A percentile compares a stretch with the other conserved stretches of the same genome.
Conservation (phyloP, 805 yeast species). For the Saturnispora hagleri region DNA sequence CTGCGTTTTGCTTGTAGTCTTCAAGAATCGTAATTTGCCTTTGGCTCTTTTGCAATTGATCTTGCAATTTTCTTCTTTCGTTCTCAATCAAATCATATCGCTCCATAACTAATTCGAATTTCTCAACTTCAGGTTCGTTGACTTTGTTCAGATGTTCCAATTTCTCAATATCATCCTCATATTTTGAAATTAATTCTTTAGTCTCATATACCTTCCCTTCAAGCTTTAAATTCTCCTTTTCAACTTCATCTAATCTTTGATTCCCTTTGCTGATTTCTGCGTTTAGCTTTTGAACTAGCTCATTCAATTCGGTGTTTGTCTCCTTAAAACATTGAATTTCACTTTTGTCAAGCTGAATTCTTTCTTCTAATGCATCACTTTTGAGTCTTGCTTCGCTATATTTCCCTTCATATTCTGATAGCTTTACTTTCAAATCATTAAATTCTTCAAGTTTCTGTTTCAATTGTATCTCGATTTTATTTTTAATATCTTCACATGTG, state of each 20-base stretch:
- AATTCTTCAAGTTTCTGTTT: not conserved
- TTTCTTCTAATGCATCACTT: not conserved
- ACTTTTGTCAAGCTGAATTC: not conserved
- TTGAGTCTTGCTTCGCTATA: not conserved
- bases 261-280: not conserved
- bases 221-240: not conserved
- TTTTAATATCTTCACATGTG: not conserved
- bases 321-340: not conserved
- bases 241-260: not conserved
- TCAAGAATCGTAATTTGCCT: not conserved
- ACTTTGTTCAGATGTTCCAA: not conserved
- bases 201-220: not conserved
- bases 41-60: not conserved
- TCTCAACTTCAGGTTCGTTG: not conserved
- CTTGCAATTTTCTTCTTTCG: not conserved
- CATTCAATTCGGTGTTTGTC: not conserved
- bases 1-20: not conserved
- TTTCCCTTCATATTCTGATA: not conserved
- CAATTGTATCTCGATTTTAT: not conserved
- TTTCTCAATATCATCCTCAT: not conserved
- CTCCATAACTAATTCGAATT: not conserved
- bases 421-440: not conserved
- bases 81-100: conserved; percentile 1
- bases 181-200: not conserved
- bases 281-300: not conserved